Evolutionary conservation across 2,329 filamentous ascomycete species (phyloP).

Genomic region (Colletotrichum spinosum): DNA sequence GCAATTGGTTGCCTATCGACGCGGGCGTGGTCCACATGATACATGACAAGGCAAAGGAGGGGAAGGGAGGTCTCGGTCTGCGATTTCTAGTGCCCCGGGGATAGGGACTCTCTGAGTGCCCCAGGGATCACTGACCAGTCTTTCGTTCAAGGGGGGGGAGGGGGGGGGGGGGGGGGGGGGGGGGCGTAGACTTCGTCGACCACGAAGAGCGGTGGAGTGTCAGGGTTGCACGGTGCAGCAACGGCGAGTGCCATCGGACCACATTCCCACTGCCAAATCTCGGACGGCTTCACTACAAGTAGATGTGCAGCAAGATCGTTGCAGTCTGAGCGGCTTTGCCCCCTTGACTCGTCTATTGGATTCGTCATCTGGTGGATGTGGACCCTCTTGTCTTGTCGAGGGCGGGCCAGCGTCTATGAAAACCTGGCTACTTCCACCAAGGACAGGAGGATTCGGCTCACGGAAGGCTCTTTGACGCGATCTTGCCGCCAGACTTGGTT

Average conservation of each 20-base stretch:
- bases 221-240: conserved; percentile 32
- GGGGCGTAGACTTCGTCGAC: conserved; percentile 32
- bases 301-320: conserved; percentile 19
- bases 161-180: neutral
- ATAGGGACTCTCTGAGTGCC: neutral
- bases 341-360: neutral
- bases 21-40: conserved; percentile 12
- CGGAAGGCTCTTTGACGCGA: conserved; percentile 17
- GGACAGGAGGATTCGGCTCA: neutral
- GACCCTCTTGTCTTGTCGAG: conserved; percentile 1
- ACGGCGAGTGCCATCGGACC: conserved; percentile 36
- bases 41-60: conserved; percentile 12
- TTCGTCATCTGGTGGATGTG: conserved; percentile 8
- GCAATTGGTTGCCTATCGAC: conserved; percentile 6
- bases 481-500: conserved; percentile 19
- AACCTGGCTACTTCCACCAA: too few relatives aligned
- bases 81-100: conserved; percentile 11
- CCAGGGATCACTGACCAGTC: conserved; percentile 16
- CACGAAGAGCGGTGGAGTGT: conserved; percentile 29
- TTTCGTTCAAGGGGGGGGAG: neutral
- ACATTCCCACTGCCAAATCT: conserved; percentile 30
- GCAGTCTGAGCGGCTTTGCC: conserved; percentile 21
- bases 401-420: too few relatives aligned
- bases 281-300: conserved; percentile 14
- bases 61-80: conserved; percentile 1